Base-by-base conservation (phyloP, 1,139 yeast genomes). In the Magnusiomyces tetraspermus region DNA sequence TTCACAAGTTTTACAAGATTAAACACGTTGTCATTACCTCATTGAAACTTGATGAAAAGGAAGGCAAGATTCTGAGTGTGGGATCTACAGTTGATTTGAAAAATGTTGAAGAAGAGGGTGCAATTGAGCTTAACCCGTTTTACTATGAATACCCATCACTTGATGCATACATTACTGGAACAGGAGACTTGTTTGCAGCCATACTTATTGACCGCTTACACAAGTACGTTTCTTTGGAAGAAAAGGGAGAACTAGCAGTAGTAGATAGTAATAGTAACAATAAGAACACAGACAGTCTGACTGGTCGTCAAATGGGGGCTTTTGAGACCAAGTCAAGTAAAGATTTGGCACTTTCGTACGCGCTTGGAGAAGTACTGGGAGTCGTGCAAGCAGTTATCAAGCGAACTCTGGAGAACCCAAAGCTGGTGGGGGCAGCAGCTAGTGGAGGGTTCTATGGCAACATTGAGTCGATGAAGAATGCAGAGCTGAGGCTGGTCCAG, bases 111-210 rank as follows among this genome's bases (percentile, higher is more conserved):
- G 21, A 24, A 26, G 24, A 17, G 24, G 28, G 49, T 59, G 52
- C 48, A 50, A 60, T 56, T 5, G 49, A 43, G 33, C 58, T 40
- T 46, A 54, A 46, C 11, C 51, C 55, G 3, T 70, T 71, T 54
- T 71, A 70, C 66, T 76, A 77, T 67, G 67, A 73, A 60, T 72
- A 82, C 19, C 80, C 83, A 3, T 68, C 73, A 45, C 77, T 87
- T 51, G 75, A 82, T 48, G 83, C 90, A 1, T 83, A 83, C 58
- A 90, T 90, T 66, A 85, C 94, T 1, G 97, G 98, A 0, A 89
- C 92, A 3, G 98, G 98, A 1, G 98, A 92, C 62, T 71, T 92
- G 45, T 88, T 92, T 65, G 79, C 95, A 0, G 95, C 96, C 0
- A 66, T 90, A 46, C 67, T 89, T 41, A 67, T 85, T 1, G 92